A percentile compares a stretch with the other conserved stretches of the same genome.
Conservation (phyloP, 352 stramenopile species). For the Pythium aquatile region DNA sequence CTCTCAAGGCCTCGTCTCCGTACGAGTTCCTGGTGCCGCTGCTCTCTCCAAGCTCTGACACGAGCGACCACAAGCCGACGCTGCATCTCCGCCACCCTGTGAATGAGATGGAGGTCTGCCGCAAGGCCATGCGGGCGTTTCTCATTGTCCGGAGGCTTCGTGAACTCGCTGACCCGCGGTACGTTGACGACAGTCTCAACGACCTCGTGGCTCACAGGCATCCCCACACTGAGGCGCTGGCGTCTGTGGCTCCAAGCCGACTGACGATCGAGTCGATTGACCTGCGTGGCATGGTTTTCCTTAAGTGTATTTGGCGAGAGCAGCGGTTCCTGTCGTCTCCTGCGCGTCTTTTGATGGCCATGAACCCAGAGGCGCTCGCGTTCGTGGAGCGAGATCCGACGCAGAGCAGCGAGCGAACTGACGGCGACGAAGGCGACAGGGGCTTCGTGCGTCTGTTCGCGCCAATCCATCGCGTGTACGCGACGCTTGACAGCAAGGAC, state of each 20-base stretch:
- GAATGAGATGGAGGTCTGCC: conserved; percentile 73
- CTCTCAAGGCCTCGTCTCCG: conserved; percentile 61
- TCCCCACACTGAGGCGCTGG: conserved; percentile 51
- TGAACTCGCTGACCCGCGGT: conserved; percentile 44
- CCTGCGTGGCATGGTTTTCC: conserved; percentile 55
- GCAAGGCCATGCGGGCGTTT: conserved; percentile 70
- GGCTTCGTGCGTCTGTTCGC: conserved; percentile 62
- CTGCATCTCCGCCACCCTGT: conserved; percentile 47
- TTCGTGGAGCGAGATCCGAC: conserved; percentile 49
- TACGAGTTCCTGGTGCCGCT: conserved; percentile 69
- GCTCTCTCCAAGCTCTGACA: conserved; percentile 13
- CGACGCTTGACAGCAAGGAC: conserved; percentile 63
- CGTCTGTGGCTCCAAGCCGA: conserved; percentile 24
- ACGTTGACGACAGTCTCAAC: conserved; percentile 45
- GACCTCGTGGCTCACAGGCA: conserved; percentile 58
- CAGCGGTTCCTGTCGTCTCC: conserved; percentile 69
- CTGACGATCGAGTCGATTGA: conserved; percentile 31
- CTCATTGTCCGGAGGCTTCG: conserved; percentile 58
- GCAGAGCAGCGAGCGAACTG: conserved; percentile 15
- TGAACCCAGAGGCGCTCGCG: conserved; percentile 74
- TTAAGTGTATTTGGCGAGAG: conserved; percentile 74
- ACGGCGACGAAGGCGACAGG: conserved; percentile 21
- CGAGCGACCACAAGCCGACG: conserved; percentile 30
- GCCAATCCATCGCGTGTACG: conserved; percentile 72
- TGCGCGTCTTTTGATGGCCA: conserved; percentile 57